Conservation (phyloP, 371 early-diverging fungal species). For the Mortierella sp. region DNA sequence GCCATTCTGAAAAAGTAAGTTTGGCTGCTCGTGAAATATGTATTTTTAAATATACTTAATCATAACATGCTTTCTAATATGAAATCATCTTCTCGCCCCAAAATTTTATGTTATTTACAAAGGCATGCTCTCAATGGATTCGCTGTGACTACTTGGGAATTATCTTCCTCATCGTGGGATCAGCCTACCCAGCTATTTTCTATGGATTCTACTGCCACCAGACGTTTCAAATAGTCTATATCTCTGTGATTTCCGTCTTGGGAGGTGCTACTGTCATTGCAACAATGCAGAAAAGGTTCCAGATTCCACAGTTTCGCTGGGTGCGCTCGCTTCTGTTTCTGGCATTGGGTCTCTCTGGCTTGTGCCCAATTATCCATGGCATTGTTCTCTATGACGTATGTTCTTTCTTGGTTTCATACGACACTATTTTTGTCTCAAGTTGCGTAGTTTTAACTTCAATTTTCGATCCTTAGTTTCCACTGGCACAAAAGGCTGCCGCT, state of each 20-base stretch:
- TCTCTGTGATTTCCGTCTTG: conserved; percentile 70
- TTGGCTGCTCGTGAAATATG: not conserved
- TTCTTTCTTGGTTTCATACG: conserved; percentile 13
- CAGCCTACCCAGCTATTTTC: conserved; percentile 82
- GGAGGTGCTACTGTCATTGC: conserved; percentile 68
- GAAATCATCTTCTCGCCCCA: conserved; percentile 5
- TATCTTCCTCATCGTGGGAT: conserved; percentile 85
- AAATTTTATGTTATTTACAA: not conserved
- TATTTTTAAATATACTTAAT: not conserved
- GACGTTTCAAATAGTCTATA: conserved; percentile 72
- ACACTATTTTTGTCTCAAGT: conserved; percentile 5
- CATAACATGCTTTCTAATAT: conserved; percentile 18
- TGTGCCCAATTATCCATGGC: conserved; percentile 85
- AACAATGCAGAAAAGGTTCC: conserved; percentile 63
- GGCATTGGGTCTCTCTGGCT: conserved; percentile 82
- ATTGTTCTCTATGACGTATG: conserved; percentile 79
- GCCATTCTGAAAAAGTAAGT: conserved; percentile 78
- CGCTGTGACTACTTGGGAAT: conserved; percentile 96
- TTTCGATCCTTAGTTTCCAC: conserved; percentile 44
- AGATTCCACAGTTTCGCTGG: conserved; percentile 83
- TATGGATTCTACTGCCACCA: conserved; percentile 83
- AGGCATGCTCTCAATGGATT: conserved; percentile 69
- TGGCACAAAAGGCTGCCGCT: conserved; percentile 69
- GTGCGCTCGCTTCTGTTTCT: conserved; percentile 85
- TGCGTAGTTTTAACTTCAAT: not conserved